Conservation (phyloP, 331 rosid species). For the Cydonia oblonga region DNA sequence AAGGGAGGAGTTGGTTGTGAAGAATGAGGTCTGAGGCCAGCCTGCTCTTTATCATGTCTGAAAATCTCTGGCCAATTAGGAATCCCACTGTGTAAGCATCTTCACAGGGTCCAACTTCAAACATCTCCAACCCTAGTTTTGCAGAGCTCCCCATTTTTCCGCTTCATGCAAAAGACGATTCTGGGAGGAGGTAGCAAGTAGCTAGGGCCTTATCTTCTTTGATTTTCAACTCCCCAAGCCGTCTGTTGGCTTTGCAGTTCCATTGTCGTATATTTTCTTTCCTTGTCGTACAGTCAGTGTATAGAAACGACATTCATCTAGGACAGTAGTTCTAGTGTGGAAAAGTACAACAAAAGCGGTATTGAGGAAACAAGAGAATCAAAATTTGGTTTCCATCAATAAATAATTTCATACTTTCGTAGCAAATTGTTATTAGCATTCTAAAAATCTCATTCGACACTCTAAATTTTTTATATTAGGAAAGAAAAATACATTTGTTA, state of each 20-base stretch:
- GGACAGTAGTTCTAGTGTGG: too few relatives aligned
- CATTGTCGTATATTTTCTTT: neutral
- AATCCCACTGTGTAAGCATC: too few relatives aligned
- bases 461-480: too few relatives aligned
- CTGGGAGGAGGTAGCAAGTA: constrained; percentile 16
- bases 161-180: neutral
- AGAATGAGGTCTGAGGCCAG: constrained; percentile 56
- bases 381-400: too few relatives aligned
- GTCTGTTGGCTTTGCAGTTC: neutral
- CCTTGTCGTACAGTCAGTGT: neutral
- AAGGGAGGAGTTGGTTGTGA: constrained; percentile 58
- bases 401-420: too few relatives aligned
- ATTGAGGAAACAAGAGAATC: too few relatives aligned
- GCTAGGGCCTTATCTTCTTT: neutral
- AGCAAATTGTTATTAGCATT: too few relatives aligned
- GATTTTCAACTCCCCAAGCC: neutral
- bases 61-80: too few relatives aligned
- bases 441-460: too few relatives aligned
- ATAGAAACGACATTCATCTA: neutral
- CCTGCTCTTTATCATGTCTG: too few relatives aligned
- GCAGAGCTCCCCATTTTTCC: neutral
- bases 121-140: constrained; percentile 21
- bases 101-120: constrained; percentile 26
- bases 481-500: too few relatives aligned
- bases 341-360: too few relatives aligned